Evolutionary conservation across 345 rosid genomes (phyloP), one percentile per base, ranked within the genome.

Genomic region (Noccaea caerulescens): DNA sequence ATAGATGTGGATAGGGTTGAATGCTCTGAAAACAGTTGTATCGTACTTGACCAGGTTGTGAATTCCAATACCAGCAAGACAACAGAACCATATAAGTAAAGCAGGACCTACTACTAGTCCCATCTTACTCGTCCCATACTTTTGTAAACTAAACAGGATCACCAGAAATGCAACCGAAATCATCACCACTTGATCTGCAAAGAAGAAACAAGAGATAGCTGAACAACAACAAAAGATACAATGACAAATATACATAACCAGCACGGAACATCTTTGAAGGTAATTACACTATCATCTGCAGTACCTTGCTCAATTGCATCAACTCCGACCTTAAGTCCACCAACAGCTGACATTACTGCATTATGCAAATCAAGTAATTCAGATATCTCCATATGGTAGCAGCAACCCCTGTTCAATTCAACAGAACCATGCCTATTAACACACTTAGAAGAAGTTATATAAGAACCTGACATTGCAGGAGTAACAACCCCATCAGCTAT

Each of bases 401-500:
- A 57, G 50, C 54, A 62, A 38, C 13, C 12, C 44, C 12, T 47
- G 33, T 12, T 52, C 58, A 46, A 43, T 23, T 37, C 42, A 64
- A 42, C 71, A 55, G 10, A 46, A 8, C 33, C 38, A 65, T 47
- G 44, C 33, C 54, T 68, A 25, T 57, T 68, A 49, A 39, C 55
- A 77, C 65, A 61, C 68, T 75, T 61, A 37, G 53, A 46, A 46
- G 55, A 72, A 41, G 6, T 57, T 38, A 14, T 52, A 32, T 51
- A 52, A 76, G 58, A 83, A 95, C 99, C 99, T 92, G 99, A 92
- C 99, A 95, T 88, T 72, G 96, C 98, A 41, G 98, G 98, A 8
- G 99, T 95, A 59, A 95, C 84, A 82, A 85, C 97, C 56, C 97
- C 99, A 87, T 92, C 97, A 16, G 97, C 99, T 71, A 95, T 88